Conservation (phyloP, 352 stramenopile genomes). For the Phytophthora niederhauseri region DNA sequence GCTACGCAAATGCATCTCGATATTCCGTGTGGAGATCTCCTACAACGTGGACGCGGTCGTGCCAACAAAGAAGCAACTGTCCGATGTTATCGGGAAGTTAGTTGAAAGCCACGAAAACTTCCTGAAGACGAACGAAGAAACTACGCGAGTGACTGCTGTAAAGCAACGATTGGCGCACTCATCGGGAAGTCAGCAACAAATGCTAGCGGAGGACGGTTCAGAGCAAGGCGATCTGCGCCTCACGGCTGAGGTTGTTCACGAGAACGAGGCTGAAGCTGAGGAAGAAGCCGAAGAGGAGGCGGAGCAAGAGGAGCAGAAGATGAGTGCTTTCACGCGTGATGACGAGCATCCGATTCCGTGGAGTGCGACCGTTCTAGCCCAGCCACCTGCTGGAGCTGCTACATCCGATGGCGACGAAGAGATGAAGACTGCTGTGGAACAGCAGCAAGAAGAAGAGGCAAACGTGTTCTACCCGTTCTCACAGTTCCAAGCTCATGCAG, state of each 20-base stretch:
- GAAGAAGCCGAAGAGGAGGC: constrained; percentile 90
- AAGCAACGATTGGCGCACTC: constrained; percentile 69
- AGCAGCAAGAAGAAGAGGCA: constrained; percentile 52
- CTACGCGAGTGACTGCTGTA: constrained; percentile 58
- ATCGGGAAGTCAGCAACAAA: constrained; percentile 42
- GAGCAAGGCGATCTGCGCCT: constrained; percentile 79
- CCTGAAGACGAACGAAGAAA: constrained; percentile 57
- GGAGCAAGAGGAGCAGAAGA: constrained; percentile 92
- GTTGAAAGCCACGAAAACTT: constrained; percentile 68
- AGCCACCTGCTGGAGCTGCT: constrained; percentile 27
- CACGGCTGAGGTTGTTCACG: constrained; percentile 90
- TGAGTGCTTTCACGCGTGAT: constrained; percentile 91
- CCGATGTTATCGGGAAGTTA: constrained; percentile 66
- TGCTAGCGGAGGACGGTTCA: constrained; percentile 48
- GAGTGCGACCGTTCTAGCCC: constrained; percentile 53
- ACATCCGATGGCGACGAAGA: constrained; percentile 19
- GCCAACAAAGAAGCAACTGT: constrained; percentile 73
- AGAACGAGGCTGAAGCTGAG: constrained; percentile 89
- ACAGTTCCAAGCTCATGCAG: constrained; percentile 75
- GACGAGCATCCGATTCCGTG: constrained; percentile 90
- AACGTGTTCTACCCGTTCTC: constrained; percentile 81
- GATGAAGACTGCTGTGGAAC: constrained; percentile 30
- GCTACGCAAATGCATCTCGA: constrained; percentile 72
- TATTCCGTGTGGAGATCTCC: constrained; percentile 84
- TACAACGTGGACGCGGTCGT: constrained; percentile 71